Evolutionary conservation across 768 basidiomycete species (phyloP).

Genomic region (Suillus bovinus): DNA sequence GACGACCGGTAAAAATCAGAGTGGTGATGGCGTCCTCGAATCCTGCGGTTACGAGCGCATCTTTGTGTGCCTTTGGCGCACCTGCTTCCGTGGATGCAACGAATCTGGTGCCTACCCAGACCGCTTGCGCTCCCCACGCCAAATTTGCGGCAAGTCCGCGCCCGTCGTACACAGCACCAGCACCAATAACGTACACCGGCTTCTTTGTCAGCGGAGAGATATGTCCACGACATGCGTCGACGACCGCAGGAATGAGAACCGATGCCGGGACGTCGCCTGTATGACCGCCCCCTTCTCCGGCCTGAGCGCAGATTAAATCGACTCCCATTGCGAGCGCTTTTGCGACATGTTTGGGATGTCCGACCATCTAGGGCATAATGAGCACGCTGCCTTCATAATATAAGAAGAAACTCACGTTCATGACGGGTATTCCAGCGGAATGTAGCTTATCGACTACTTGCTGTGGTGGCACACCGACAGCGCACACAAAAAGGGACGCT

Average conservation of each 20-base stretch:
- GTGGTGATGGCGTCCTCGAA: constrained; percentile 83
- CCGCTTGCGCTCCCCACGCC: constrained; percentile 85
- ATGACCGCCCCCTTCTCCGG: constrained; percentile 88
- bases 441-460: constrained; percentile 81
- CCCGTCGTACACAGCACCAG: constrained; percentile 90
- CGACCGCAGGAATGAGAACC: constrained; percentile 88
- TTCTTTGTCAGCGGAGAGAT: constrained; percentile 79
- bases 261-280: constrained; percentile 84
- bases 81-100: constrained; percentile 80
- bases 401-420: constrained; percentile 60
- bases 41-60: constrained; percentile 65
- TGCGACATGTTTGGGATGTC: constrained; percentile 87
- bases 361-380: constrained; percentile 63
- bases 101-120: constrained; percentile 90
- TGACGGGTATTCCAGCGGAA: constrained; percentile 79
- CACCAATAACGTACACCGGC: constrained; percentile 87
- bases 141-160: constrained; percentile 85
- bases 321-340: constrained; percentile 84
- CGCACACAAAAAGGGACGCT: constrained; percentile 85
- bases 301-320: constrained; percentile 94
- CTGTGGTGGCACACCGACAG: constrained; percentile 84
- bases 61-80: constrained; percentile 85
- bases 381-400: not conserved
- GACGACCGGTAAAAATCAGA: constrained; percentile 89
- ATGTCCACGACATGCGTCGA: constrained; percentile 77